Evolutionary conservation across 805 yeast species (phyloP).

Genomic region (Candida dajiaensis): DNA sequence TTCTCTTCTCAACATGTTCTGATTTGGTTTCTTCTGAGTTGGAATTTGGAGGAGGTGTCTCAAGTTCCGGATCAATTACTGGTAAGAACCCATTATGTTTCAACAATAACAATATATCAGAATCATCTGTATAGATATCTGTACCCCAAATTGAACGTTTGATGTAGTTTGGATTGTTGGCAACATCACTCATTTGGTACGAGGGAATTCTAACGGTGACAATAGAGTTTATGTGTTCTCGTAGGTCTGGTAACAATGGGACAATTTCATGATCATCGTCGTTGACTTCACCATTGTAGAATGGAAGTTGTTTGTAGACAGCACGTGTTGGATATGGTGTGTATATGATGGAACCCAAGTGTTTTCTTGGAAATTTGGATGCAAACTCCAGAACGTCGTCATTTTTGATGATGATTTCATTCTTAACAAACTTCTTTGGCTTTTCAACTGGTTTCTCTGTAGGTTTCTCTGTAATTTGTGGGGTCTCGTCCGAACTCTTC

Average conservation of each 20-base stretch:
- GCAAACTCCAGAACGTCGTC: conserved; percentile 35
- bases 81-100: conserved; percentile 68
- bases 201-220: conserved; percentile 26
- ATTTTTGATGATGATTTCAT: conserved; percentile 30
- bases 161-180: conserved; percentile 19
- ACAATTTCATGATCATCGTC: conserved; percentile 10
- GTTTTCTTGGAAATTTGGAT: conserved; percentile 35
- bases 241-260: conserved; percentile 27
- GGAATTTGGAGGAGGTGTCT: conserved; percentile 1
- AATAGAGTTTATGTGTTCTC: conserved; percentile 36
- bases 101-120: conserved; percentile 71
- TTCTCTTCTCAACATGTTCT: conserved; percentile 19
- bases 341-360: conserved; percentile 54
- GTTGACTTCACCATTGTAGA: conserved; percentile 4
- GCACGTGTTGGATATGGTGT: conserved; percentile 47
- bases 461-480: neutral
- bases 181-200: conserved; percentile 19
- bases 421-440: conserved; percentile 16
- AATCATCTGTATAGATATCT: conserved; percentile 90
- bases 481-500: conserved; percentile 1
- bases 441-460: conserved; percentile 1
- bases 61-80: conserved; percentile 24
- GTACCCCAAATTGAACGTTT: conserved; percentile 74
- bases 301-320: conserved; percentile 22
- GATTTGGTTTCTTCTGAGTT: conserved; percentile 13